These are phyloP conservation scores for Ascoidea rubescens DNA, from an alignment of 805 yeast species.

Conservation along the genomic window DNA sequence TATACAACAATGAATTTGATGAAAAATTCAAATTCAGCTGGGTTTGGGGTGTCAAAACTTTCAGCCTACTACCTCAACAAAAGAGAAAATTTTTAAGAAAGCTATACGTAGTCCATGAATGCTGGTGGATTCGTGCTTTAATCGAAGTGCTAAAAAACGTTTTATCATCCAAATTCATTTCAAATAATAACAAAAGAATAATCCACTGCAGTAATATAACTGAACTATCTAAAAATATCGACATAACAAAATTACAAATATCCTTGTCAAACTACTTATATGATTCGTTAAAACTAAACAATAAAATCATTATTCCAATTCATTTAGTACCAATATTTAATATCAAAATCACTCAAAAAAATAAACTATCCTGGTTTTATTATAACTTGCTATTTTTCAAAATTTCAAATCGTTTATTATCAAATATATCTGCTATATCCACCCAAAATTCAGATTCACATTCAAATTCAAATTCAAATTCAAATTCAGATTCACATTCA, in stretches of 20 bases:
- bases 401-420: constrained; percentile 4
- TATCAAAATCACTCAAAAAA: constrained; percentile 15
- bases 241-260: constrained; percentile 64
- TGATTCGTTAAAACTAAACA: constrained; percentile 32
- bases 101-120: constrained; percentile 76
- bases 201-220: constrained; percentile 34
- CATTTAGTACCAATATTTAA: constrained; percentile 21
- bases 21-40: constrained; percentile 20
- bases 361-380: constrained; percentile 13
- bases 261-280: constrained; percentile 63
- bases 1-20: constrained; percentile 23
- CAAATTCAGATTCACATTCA: too few relatives aligned
- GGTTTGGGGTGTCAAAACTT: constrained; percentile 58
- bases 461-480: too few relatives aligned
- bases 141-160: constrained; percentile 59
- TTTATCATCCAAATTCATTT: constrained; percentile 29
- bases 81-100: constrained; percentile 40
- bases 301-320: constrained; percentile 28
- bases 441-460: too few relatives aligned
- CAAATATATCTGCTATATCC: constrained; percentile 9
- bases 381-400: constrained; percentile 9
- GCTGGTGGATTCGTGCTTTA: constrained; percentile 75
- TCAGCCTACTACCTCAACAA: constrained; percentile 41
- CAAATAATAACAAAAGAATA: constrained; percentile 17
- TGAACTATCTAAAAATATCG: constrained; percentile 47